These are phyloP conservation scores for Wallacemonas sp. DNA, from an alignment of 208 protist genomes.

Conservation along the genomic window DNA sequence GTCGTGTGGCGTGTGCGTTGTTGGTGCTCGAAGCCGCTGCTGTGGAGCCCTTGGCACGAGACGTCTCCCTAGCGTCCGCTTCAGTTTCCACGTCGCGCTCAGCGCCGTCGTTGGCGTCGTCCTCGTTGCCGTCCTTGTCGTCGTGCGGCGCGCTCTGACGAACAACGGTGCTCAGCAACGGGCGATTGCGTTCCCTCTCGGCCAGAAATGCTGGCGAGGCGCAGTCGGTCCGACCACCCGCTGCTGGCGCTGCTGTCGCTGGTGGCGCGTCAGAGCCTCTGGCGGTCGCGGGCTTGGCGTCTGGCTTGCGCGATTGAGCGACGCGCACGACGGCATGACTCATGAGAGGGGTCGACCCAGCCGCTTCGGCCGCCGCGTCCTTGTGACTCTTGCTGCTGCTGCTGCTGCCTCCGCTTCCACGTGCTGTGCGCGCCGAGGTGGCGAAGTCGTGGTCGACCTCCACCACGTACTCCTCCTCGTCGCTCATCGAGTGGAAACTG, in stretches of 20 bases:
- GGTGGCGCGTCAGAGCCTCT: not conserved
- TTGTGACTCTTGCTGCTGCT: too few relatives aligned
- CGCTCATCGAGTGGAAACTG: constrained; percentile 13
- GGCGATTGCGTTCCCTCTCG: constrained; percentile 1
- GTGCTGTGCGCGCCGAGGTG: not conserved
- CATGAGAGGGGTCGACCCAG: not conserved
- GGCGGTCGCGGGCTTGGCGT: not conserved
- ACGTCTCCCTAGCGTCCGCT: too few relatives aligned
- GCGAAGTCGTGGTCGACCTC: constrained; percentile 4
- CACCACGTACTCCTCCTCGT: constrained; percentile 22
- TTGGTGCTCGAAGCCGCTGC: not conserved
- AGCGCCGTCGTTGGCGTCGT: not conserved
- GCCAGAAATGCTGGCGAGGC: not conserved
- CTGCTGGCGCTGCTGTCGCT: not conserved
- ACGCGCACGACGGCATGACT: not conserved
- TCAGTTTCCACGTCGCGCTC: too few relatives aligned
- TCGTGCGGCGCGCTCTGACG: not conserved
- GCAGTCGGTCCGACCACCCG: not conserved
- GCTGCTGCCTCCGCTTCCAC: not conserved
- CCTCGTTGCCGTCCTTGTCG: not conserved
- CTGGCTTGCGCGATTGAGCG: not conserved
- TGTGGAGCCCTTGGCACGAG: not conserved
- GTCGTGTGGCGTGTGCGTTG: not conserved
- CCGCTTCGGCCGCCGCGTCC: too few relatives aligned
- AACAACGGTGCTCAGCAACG: constrained; percentile 16